phyloP scores from a whole-genome alignment of 2,329 filamentous ascomycete species.

The Penicillium sp. region DNA sequence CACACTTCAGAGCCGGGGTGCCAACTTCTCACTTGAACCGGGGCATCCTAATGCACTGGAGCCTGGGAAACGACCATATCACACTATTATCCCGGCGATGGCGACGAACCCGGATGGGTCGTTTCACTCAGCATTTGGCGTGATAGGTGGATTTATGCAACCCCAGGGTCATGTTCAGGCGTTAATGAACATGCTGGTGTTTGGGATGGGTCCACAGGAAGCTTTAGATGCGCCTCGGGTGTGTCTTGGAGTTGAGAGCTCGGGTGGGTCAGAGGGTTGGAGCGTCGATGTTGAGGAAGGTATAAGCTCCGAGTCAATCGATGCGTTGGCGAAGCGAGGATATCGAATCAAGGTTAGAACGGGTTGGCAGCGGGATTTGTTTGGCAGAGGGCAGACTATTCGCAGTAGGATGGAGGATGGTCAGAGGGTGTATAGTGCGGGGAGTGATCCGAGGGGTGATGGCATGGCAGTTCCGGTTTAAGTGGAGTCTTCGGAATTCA shows the following conservation, averaged over 20 bases:
- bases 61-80: constrained; percentile 84
- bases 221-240: constrained; percentile 90
- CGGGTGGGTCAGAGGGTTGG: neutral
- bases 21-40: constrained; percentile 70
- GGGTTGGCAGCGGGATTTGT: neutral
- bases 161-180: constrained; percentile 94
- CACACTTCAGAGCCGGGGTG: constrained; percentile 86
- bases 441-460: neutral
- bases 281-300: neutral
- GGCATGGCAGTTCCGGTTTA: neutral
- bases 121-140: constrained; percentile 82
- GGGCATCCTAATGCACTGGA: constrained; percentile 78
- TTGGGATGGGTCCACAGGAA: constrained; percentile 75
- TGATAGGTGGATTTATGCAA: constrained; percentile 98
- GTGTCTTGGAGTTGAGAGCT: constrained; percentile 36
- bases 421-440: neutral
- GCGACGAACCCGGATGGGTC: constrained; percentile 74
- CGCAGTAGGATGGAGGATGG: neutral
- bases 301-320: neutral
- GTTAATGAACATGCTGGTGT: constrained; percentile 80
- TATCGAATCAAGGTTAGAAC: constrained; percentile 33
- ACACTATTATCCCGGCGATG: constrained; percentile 93
- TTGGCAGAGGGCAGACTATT: neutral
- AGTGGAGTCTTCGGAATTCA: constrained; percentile 17
- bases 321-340: neutral